Conservation (phyloP, 305 asterid genomes). For the Fraxinus nigra region DNA sequence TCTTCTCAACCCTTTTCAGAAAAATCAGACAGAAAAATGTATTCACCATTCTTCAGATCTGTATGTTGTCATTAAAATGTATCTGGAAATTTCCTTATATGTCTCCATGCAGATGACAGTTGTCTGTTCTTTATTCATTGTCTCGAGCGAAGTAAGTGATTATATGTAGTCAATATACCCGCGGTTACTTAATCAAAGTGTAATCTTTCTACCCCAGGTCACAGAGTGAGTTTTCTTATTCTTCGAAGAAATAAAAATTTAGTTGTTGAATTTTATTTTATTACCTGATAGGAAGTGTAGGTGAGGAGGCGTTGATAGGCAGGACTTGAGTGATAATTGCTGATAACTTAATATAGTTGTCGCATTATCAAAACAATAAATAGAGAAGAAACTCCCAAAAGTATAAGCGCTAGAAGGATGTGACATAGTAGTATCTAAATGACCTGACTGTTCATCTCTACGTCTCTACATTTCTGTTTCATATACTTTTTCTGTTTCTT, state of each 20-base stretch:
- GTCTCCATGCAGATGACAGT: not conserved
- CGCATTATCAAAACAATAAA: not conserved
- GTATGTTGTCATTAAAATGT: not conserved
- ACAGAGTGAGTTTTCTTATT: not conserved
- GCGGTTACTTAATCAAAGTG: not conserved
- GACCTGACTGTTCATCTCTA: conserved; percentile 3
- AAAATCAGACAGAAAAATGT: conserved; percentile 1
- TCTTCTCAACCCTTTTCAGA: not conserved
- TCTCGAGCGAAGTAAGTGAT: not conserved
- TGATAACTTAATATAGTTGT: not conserved
- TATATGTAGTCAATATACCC: not conserved
- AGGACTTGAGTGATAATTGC: not conserved
- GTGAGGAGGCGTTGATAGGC: not conserved
- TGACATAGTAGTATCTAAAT: not conserved
- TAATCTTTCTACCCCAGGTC: not conserved
- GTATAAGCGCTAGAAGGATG: not conserved
- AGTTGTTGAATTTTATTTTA: not conserved
- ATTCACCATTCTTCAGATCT: not conserved
- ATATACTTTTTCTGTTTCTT: conserved; percentile 9
- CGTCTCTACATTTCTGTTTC: not conserved
- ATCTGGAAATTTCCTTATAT: not conserved
- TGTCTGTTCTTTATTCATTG: not conserved
- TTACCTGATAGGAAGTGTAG: not conserved
- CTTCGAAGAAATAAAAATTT: not conserved
- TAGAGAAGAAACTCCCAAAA: not conserved